phyloP scores from a whole-genome alignment of 148 eudicot species.

The Agrostemma githago region DNA sequence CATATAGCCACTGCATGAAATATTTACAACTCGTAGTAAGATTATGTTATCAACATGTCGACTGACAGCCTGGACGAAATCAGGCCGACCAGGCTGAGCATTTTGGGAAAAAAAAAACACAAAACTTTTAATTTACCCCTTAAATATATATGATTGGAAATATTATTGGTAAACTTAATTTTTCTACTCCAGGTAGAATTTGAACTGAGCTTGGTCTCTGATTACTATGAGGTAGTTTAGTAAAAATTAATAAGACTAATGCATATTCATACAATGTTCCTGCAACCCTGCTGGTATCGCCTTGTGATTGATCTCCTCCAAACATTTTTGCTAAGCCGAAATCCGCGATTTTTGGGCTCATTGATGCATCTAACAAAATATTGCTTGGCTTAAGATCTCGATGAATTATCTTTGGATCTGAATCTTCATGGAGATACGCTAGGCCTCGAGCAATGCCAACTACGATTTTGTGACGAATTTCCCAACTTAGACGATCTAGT shows the following conservation, averaged over 20 bases:
- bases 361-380: conserved; percentile 21
- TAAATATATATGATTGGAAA: too few species aligned
- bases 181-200: too few species aligned
- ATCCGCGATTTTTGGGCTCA: conserved; percentile 34
- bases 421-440: conserved; percentile 31
- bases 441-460: conserved; percentile 33
- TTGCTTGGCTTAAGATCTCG: conserved; percentile 34
- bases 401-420: conserved; percentile 26
- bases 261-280: conserved; percentile 30
- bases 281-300: conserved; percentile 18
- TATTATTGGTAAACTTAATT: too few species aligned
- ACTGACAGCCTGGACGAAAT: neutral
- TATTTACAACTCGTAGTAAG: neutral
- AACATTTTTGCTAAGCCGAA: conserved; percentile 36
- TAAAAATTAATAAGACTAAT: neutral
- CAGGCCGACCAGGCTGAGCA: too few species aligned
- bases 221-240: neutral
- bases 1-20: conserved; percentile 36
- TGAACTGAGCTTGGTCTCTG: too few species aligned
- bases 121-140: too few species aligned
- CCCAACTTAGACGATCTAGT: conserved; percentile 11
- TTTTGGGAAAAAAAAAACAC: too few species aligned
- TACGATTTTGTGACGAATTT: conserved; percentile 24
- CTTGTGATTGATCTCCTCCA: conserved; percentile 19
- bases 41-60: neutral